These are phyloP conservation scores for Tetracentron sinense DNA, from an alignment of 164 flowering plant species.

Conservation along the genomic window DNA sequence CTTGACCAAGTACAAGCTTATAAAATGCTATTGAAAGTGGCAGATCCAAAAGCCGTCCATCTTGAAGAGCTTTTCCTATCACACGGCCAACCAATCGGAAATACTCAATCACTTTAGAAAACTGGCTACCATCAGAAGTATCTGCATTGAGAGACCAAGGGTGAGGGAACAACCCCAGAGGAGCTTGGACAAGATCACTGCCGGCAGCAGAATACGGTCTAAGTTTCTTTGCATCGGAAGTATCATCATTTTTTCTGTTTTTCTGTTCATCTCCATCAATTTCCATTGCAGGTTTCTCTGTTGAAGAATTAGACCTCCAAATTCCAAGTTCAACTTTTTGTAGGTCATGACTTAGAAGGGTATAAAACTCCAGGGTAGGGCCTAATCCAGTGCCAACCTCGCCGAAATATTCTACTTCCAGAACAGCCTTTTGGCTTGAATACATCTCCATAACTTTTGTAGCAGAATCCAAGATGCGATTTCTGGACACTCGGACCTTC, in stretches of 20 bases:
- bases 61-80: constrained; percentile 97
- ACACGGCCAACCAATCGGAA: constrained; percentile 87
- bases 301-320: constrained; percentile 76
- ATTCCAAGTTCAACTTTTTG: constrained; percentile 69
- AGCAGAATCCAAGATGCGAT: constrained; percentile 92
- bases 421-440: constrained; percentile 93
- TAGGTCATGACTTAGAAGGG: constrained; percentile 86
- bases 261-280: constrained; percentile 47
- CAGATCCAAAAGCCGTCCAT: constrained; percentile 91
- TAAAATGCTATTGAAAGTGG: constrained; percentile 86
- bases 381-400: constrained; percentile 99
- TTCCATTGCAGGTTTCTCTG: constrained; percentile 55
- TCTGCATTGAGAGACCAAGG: constrained; percentile 84
- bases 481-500: constrained; percentile 93
- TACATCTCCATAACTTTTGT: constrained; percentile 99
- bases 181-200: constrained; percentile 57
- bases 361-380: constrained; percentile 95
- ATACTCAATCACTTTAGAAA: constrained; percentile 63
- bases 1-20: constrained; percentile 91
- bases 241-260: constrained; percentile 23
- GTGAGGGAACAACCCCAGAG: constrained; percentile 93
- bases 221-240: constrained; percentile 22
- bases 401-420: constrained; percentile 98
- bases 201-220: constrained; percentile 22
- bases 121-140: constrained; percentile 65